Base-by-base conservation (phyloP, 78 protist species). In the Tieghemostelium lacteum region DNA sequence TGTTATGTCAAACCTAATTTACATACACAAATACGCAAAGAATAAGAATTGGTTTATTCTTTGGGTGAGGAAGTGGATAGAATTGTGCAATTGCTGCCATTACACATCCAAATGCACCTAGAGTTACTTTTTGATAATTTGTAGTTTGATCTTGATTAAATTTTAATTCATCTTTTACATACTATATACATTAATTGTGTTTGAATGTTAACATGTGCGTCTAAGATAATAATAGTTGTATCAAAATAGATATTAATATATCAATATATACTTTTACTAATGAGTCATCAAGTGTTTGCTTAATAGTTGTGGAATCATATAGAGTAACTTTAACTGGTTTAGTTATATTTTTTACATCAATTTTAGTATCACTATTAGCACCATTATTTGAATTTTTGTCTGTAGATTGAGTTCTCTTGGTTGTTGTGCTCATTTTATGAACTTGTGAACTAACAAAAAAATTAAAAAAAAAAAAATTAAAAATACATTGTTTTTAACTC, bases 1-100 rank as follows among this genome's bases (percentile, higher is more conserved):
- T 45, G 52, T 14, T 14, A 45, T 45, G 6, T 45, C 10, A 45
- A 45, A 45, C 52, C 10, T 14, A 14, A 45, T 45, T 10, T 14
- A 69, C 71, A 34, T 69, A 83, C 89, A 83, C 63, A 39, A 63
- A 62, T 57, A 86, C 92, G 55, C 92, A 86, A 34, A 37, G 37
- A 39, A 86, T 66, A 28, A 86, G 37, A 55, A 86, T 29, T 54
- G 92, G 92, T 55, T 86, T 86, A 55, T 86, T 86, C 52, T 86
- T 62, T 65, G 92, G 92, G 71, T 64, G 72, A 36, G 92, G 92
- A 4, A 55, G 37, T 40, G 92, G 92, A 40, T 86, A 86, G 58
- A 86, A 85, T 54, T 86, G 92, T n/a, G 87, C 39, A 2, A 73
- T 26, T 6, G 55, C 85, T 28, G 85, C 85, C 24, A 72, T 26